Conservation (phyloP, 495 filamentous ascomycete genomes). For the Podospora appendiculata region DNA sequence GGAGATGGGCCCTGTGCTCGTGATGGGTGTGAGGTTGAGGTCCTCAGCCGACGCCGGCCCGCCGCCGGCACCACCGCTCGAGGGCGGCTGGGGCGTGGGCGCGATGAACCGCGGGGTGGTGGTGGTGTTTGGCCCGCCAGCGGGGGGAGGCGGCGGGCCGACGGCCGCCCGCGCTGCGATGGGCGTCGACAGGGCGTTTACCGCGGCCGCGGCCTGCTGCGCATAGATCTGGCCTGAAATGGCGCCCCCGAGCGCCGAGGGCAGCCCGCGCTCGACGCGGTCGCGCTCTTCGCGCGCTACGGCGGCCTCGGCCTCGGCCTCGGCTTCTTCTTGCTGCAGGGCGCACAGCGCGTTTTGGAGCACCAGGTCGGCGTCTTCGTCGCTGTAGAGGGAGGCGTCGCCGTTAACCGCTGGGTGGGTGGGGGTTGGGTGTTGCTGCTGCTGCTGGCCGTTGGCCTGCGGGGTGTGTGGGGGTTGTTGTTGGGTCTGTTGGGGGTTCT, state of each 20-base stretch:
- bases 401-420: constrained; percentile 5
- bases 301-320: constrained; percentile 39
- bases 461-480: constrained; percentile 10
- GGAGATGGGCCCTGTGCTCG: constrained; percentile 32
- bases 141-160: constrained; percentile 2
- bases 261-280: constrained; percentile 33
- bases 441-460: neutral
- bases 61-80: neutral
- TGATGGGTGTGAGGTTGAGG: constrained; percentile 42
- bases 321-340: constrained; percentile 41
- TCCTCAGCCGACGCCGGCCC: constrained; percentile 20
- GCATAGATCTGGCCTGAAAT: constrained; percentile 24
- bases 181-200: constrained; percentile 18
- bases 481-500: constrained; percentile 21
- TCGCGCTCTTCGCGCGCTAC: constrained; percentile 36
- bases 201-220: constrained; percentile 22
- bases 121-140: neutral
- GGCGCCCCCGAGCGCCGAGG: constrained; percentile 17
- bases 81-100: constrained; percentile 3
- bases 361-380: constrained; percentile 42
- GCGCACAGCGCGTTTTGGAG: constrained; percentile 41
- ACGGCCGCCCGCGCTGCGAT: constrained; percentile 1
- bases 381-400: constrained; percentile 20
- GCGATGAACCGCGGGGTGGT: constrained; percentile 12
- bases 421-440: neutral